These are phyloP conservation scores for Ormosia emarginata DNA, from an alignment of 306 rosid species.

Conservation along the genomic window DNA sequence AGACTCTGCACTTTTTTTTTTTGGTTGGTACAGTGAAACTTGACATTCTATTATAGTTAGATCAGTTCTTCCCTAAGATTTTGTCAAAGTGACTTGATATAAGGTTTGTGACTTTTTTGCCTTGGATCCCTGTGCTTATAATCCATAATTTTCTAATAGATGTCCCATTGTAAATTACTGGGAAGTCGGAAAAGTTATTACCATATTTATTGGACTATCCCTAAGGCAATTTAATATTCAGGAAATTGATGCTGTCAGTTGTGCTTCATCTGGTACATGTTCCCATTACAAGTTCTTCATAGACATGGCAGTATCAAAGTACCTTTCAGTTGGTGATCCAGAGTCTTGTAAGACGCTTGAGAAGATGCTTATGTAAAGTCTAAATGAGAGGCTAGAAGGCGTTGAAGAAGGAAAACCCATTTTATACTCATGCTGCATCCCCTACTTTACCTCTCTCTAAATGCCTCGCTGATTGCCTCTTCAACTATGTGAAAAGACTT, in stretches of 20 bases:
- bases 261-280: slow-evolving; percentile 7
- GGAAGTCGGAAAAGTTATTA: neutral
- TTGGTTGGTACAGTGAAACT: no score
- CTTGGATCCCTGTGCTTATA: neutral
- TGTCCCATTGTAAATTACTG: neutral
- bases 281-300: neutral
- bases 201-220: neutral
- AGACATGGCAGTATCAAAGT: no score
- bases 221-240: slow-evolving; percentile 11
- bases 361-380: no score
- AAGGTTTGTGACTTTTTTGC: neutral
- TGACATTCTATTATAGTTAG: neutral
- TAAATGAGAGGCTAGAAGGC: no score
- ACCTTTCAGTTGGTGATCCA: no score
- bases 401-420: no score
- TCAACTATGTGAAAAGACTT: no score
- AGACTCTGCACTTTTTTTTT: neutral
- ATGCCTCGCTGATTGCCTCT: no score
- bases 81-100: neutral
- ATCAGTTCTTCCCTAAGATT: neutral
- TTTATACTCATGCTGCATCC: no score
- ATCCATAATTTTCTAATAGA: neutral
- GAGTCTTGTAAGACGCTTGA: no score
- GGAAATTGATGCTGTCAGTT: slow-evolving; percentile 34
- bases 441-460: no score